These are phyloP conservation scores for Apiospora marii DNA, from an alignment of 2,329 filamentous ascomycete genomes.

Conservation along the genomic window DNA sequence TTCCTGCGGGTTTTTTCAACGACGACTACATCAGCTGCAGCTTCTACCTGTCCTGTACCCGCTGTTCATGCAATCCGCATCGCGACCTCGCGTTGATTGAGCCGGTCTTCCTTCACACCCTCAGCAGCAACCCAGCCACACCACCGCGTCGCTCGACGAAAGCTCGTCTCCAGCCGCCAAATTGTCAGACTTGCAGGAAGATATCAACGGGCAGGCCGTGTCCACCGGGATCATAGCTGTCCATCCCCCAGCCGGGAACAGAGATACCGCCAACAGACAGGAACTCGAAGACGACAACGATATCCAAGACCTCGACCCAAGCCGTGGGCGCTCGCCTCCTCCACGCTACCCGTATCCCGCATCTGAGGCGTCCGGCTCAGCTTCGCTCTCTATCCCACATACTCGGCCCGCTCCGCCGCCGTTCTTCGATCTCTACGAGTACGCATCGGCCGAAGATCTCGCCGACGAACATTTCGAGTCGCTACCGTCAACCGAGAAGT, in stretches of 20 bases:
- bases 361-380: conserved; percentile 60
- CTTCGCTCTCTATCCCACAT: conserved; percentile 41
- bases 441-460: conserved; percentile 38
- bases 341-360: conserved; percentile 69
- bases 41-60: background rate
- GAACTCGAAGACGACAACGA: conserved; percentile 38
- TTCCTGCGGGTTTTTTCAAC: background rate
- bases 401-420: conserved; percentile 59
- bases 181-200: conserved; percentile 56
- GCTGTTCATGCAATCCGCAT: background rate
- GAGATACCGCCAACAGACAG: conserved; percentile 23
- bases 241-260: conserved; percentile 32
- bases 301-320: conserved; percentile 43
- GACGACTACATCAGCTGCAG: background rate
- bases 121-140: conserved; percentile 10
- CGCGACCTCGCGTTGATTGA: conserved; percentile 7
- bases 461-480: conserved; percentile 27
- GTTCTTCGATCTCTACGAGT: conserved; percentile 67
- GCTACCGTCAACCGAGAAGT: background rate
- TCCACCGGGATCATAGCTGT: conserved; percentile 48
- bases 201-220: conserved; percentile 53
- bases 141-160: conserved; percentile 15
- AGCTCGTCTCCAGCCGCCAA: conserved; percentile 47
- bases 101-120: background rate
- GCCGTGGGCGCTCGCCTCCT: conserved; percentile 59